These are phyloP conservation scores for California macrophylla DNA, from an alignment of 441 rosid genomes.

Conservation along the genomic window DNA sequence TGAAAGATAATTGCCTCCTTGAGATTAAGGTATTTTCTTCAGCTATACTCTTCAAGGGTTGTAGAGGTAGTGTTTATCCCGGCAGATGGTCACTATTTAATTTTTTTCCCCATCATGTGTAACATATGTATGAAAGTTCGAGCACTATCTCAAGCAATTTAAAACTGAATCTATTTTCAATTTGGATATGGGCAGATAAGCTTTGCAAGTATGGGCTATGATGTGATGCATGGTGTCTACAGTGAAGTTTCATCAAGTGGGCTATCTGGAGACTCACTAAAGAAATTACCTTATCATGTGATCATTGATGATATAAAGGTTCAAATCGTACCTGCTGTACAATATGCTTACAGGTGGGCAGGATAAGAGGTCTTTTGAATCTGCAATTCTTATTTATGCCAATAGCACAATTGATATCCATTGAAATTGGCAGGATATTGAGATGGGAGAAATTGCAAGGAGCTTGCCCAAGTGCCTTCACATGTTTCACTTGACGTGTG, in stretches of 20 bases:
- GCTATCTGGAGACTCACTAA: constrained; percentile 48
- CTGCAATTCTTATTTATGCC: background rate
- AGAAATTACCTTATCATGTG: constrained; percentile 52
- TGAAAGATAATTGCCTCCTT: background rate
- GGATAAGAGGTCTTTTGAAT: background rate
- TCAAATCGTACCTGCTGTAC: constrained; percentile 44
- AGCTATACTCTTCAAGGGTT: background rate
- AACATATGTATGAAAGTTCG: background rate
- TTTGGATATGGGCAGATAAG: constrained; percentile 32
- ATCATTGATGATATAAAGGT: constrained; percentile 41
- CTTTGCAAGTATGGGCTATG: constrained; percentile 32
- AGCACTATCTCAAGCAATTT: background rate
- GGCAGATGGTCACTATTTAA: background rate
- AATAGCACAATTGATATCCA: background rate
- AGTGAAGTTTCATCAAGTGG: constrained; percentile 44
- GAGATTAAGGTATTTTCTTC: background rate
- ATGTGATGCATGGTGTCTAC: constrained; percentile 32
- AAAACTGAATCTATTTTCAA: background rate
- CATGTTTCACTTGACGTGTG: constrained; percentile 62
- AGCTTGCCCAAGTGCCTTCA: constrained; percentile 62
- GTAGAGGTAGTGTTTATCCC: background rate
- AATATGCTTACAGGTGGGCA: constrained; percentile 63
- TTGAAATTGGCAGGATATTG: constrained; percentile 38
- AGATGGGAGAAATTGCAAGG: constrained; percentile 55
- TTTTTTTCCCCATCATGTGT: background rate